These are phyloP conservation scores for Microglena sp. DNA, from an alignment of 139 green algal species.

Conservation along the genomic window DNA sequence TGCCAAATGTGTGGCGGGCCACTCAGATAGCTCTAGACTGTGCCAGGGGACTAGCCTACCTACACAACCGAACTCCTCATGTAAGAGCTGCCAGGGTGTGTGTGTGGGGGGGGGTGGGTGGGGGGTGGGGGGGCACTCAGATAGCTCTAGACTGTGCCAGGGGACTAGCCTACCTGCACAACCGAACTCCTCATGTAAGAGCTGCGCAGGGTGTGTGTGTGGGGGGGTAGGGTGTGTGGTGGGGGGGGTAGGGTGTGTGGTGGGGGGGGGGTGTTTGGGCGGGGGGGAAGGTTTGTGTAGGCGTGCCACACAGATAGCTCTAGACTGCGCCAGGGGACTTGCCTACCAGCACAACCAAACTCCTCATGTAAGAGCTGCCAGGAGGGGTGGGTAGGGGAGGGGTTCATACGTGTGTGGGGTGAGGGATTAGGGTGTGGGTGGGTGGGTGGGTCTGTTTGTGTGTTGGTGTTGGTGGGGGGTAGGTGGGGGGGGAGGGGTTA, in stretches of 20 bases:
- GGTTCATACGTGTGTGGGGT: background rate
- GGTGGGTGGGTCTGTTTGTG: background rate
- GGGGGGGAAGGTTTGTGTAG: no score
- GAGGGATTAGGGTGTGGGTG: no score
- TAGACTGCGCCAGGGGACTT: slow-evolving; percentile 45
- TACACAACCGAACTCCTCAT: slow-evolving; percentile 66
- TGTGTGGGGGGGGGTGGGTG: no score
- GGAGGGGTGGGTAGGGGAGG: no score
- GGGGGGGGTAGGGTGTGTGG: no score
- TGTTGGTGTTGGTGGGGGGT: background rate
- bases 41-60: slow-evolving; percentile 72
- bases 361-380: no score
- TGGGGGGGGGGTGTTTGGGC: no score
- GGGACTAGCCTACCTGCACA: slow-evolving; percentile 86
- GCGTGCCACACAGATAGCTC: background rate
- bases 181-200: slow-evolving; percentile 42
- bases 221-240: no score
- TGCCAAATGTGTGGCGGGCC: background rate
- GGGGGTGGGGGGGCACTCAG: background rate
- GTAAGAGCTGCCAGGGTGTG: no score
- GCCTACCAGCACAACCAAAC: slow-evolving; percentile 80
- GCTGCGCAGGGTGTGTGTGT: no score
- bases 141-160: slow-evolving; percentile 8
- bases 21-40: background rate
- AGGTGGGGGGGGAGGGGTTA: no score